Conservation (phyloP, 768 basidiomycete genomes). For the Gloeopeniophorella convolvens region DNA sequence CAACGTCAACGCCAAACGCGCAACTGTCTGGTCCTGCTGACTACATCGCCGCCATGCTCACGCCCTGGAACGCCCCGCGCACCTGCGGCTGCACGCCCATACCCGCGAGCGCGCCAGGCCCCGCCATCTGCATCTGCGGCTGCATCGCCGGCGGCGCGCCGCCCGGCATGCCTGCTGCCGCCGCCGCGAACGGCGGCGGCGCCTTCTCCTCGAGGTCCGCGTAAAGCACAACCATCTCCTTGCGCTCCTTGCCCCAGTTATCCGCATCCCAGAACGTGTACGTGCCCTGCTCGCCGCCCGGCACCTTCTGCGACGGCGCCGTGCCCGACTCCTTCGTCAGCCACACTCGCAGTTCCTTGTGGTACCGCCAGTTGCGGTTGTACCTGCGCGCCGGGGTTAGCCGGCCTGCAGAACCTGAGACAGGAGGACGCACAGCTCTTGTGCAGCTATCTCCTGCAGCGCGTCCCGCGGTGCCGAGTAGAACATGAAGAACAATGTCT, state of each 20-base stretch:
- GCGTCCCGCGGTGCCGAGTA: conserved; percentile 88
- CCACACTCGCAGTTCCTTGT: conserved; percentile 80
- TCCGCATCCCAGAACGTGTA: conserved; percentile 37
- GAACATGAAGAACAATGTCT: conserved; percentile 95
- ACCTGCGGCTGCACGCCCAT: conserved; percentile 18
- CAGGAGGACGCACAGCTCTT: conserved; percentile 71
- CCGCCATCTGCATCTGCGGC: conserved; percentile 16
- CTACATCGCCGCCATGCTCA: conserved; percentile 22
- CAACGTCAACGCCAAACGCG: too few relatives aligned
- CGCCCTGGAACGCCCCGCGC: conserved; percentile 21
- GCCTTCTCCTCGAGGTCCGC: conserved; percentile 27
- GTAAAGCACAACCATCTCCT: conserved; percentile 24
- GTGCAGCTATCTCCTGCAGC: conserved; percentile 85
- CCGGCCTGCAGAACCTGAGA: too few relatives aligned
- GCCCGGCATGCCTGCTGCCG: conserved; percentile 2
- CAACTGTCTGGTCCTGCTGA: too few relatives aligned
- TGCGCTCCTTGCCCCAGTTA: conserved; percentile 27
- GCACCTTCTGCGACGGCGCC: conserved; percentile 65
- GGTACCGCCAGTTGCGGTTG: conserved; percentile 92
- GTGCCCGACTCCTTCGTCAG: conserved; percentile 83
- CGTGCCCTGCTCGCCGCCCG: conserved; percentile 73
- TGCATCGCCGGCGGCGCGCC: conserved; percentile 8
- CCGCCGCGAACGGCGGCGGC: conserved; percentile 19
- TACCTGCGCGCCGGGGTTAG: conserved; percentile 42
- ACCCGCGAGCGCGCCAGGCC: conserved; percentile 8